Evolutionary conservation across 257 asterid species (phyloP).

Genomic region (Paraleonurus japonicus): DNA sequence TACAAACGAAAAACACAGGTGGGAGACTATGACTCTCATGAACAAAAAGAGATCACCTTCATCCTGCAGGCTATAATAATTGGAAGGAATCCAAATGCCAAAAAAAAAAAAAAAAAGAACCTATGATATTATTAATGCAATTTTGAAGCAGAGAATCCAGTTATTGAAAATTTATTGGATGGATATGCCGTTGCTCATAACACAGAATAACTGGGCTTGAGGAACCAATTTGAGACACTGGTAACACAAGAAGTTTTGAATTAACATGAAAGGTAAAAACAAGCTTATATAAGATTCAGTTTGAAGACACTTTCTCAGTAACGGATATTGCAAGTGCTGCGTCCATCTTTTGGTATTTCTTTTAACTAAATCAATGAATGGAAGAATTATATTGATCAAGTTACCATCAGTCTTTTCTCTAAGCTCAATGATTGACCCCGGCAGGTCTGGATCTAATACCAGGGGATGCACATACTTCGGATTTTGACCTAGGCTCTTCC

Average conservation of each 20-base stretch:
- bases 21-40: neutral
- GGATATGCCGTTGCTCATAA: slow-evolving; percentile 6
- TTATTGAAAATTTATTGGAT: neutral
- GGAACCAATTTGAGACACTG: slow-evolving; percentile 18
- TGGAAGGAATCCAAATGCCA: slow-evolving; percentile 14
- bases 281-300: slow-evolving; percentile 13
- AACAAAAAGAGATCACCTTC: neutral
- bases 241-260: slow-evolving; percentile 4
- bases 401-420: slow-evolving; percentile 78
- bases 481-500: slow-evolving; percentile 41
- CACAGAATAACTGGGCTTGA: slow-evolving; percentile 11
- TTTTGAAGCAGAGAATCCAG: slow-evolving; percentile 18
- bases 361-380: slow-evolving; percentile 9
- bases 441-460: slow-evolving; percentile 57
- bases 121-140: neutral
- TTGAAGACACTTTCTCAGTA: slow-evolving; percentile 1
- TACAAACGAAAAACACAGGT: neutral
- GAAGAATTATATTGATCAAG: slow-evolving; percentile 15
- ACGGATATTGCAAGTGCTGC: slow-evolving; percentile 1
- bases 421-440: slow-evolving; percentile 45
- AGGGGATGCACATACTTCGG: slow-evolving; percentile 78
- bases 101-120: slow-evolving; percentile 7
- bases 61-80: slow-evolving; percentile 6
- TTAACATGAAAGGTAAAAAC: neutral
- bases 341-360: slow-evolving; percentile 14